Evolutionary conservation across 768 basidiomycete species (phyloP).

Genomic region (Stropharia rugosoannulata): DNA sequence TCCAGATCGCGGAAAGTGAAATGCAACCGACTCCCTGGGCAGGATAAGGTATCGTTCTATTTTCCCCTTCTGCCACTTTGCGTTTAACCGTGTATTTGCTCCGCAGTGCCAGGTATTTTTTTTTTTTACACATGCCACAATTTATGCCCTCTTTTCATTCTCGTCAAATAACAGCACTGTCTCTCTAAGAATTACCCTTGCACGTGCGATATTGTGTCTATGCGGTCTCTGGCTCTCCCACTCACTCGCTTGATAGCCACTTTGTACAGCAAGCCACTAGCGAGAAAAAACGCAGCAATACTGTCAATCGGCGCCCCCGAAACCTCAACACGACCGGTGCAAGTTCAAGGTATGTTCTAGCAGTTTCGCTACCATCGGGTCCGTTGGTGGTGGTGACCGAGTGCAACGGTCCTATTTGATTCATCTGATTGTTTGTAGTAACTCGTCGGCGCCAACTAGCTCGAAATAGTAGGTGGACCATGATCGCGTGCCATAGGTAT

Average conservation of each 20-base stretch:
- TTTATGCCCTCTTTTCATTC: constrained; percentile 8
- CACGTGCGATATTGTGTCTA: constrained; percentile 61
- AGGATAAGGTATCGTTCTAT: constrained; percentile 64
- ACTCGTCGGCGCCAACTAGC: constrained; percentile 32
- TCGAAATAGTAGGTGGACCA: constrained; percentile 37
- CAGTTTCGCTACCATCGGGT: constrained; percentile 12
- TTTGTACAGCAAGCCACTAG: constrained; percentile 82
- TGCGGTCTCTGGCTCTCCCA: constrained; percentile 8
- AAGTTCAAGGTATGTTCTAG: constrained; percentile 44
- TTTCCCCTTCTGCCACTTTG: constrained; percentile 10
- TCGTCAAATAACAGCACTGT: constrained; percentile 60
- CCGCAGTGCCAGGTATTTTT: constrained; percentile 61
- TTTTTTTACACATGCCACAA: constrained; percentile 13
- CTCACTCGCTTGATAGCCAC: constrained; percentile 45
- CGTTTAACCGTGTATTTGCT: constrained; percentile 2
- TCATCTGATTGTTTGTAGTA: constrained; percentile 15
- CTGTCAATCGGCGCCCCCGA: constrained; percentile 61
- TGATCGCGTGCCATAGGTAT: background rate
- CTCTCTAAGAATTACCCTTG: constrained; percentile 86
- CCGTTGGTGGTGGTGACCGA: constrained; percentile 18
- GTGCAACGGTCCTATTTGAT: constrained; percentile 15
- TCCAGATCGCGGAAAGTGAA: constrained; percentile 83
- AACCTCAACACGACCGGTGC: constrained; percentile 46
- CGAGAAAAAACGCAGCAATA: constrained; percentile 73
- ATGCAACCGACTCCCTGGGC: constrained; percentile 78